These are phyloP conservation scores for Stachybotrys chlorohalonatus DNA, from an alignment of 2,329 filamentous ascomycete species.

Conservation along the genomic window DNA sequence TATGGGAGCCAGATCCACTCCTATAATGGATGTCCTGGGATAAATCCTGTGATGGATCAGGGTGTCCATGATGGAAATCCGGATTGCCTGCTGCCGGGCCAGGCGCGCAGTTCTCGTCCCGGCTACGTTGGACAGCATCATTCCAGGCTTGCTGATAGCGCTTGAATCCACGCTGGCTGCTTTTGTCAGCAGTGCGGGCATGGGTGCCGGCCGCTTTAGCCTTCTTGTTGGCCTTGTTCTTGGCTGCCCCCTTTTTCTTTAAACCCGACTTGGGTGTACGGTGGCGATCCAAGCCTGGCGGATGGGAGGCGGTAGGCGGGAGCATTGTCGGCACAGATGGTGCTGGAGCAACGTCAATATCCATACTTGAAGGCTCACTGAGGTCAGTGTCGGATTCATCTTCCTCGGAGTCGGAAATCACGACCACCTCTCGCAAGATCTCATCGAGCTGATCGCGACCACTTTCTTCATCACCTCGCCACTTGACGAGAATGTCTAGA, in stretches of 20 bases:
- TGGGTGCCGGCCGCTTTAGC: constrained; percentile 8
- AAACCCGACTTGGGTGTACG: background rate
- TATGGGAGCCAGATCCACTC: background rate
- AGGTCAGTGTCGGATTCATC: constrained; percentile 25
- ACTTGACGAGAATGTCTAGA: constrained; percentile 59
- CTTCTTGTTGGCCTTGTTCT: constrained; percentile 12
- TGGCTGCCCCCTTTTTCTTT: constrained; percentile 6
- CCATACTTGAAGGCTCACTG: constrained; percentile 3
- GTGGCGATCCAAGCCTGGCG: background rate
- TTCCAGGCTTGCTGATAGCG: constrained; percentile 34
- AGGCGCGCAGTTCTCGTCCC: background rate
- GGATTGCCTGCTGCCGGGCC: background rate
- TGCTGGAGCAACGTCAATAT: constrained; percentile 4
- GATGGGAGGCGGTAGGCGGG: background rate
- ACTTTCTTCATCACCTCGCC: constrained; percentile 62
- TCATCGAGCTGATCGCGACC: constrained; percentile 59
- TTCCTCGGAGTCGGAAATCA: constrained; percentile 53
- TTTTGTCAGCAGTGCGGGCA: constrained; percentile 15
- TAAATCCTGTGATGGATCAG: background rate
- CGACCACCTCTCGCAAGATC: constrained; percentile 56
- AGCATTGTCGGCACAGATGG: background rate
- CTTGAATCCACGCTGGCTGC: constrained; percentile 34
- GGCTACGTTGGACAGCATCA: constrained; percentile 22
- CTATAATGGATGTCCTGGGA: background rate
- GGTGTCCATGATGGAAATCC: background rate